Conservation (phyloP, 495 filamentous ascomycete species). For the Podospora pseudoanserina region DNA sequence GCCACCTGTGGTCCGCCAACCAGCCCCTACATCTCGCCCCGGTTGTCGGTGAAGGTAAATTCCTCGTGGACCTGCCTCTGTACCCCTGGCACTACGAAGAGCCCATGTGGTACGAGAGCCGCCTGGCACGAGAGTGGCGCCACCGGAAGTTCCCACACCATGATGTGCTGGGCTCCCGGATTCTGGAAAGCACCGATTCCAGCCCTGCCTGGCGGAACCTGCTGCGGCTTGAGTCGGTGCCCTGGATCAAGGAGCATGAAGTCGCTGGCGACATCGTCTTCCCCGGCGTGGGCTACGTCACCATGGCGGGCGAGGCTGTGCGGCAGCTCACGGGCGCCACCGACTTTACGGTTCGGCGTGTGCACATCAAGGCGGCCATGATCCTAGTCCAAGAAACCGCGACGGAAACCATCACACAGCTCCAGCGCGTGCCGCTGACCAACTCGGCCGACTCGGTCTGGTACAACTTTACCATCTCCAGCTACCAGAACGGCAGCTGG, state of each 20-base stretch:
- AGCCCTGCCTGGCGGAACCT: neutral
- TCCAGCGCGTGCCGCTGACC: neutral
- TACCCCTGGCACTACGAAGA: neutral
- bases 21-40: neutral
- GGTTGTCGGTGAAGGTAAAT: neutral
- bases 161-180: neutral
- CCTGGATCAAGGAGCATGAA: slow-evolving; percentile 43
- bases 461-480: slow-evolving; percentile 47
- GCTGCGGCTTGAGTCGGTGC: neutral
- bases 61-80: neutral
- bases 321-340: neutral
- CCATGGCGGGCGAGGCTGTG: slow-evolving; percentile 27
- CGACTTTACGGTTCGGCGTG: neutral
- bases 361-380: slow-evolving; percentile 29
- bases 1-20: neutral
- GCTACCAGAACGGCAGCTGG: slow-evolving; percentile 39
- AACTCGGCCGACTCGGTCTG: slow-evolving; percentile 33
- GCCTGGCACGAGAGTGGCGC: neutral
- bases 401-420: neutral
- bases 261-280: slow-evolving; percentile 40
- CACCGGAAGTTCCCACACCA: neutral
- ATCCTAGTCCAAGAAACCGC: slow-evolving; percentile 25
- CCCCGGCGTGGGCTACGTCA: slow-evolving; percentile 48
- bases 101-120: neutral
- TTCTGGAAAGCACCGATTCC: neutral